These are phyloP conservation scores for Kandelia obovata DNA, from an alignment of 345 rosid species.

Conservation along the genomic window DNA sequence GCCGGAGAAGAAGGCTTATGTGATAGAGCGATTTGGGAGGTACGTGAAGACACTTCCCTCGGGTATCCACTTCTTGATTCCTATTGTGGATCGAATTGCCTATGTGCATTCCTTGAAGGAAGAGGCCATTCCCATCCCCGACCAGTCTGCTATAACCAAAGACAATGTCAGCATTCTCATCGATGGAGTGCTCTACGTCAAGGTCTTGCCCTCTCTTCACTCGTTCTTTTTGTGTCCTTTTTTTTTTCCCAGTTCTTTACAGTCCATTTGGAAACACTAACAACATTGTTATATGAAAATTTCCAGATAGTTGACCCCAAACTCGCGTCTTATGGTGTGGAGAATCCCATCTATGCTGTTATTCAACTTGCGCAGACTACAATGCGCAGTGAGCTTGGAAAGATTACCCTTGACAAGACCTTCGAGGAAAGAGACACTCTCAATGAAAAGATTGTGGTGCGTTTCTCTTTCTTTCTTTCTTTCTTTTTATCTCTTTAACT, in stretches of 20 bases:
- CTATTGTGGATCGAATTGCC: constrained; percentile 83
- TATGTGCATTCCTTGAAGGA: constrained; percentile 97
- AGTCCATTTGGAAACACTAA: no score
- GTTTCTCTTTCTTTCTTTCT: constrained; percentile 13
- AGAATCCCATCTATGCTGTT: constrained; percentile 86
- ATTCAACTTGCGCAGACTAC: constrained; percentile 93
- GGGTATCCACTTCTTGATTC: constrained; percentile 83
- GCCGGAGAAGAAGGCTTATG: constrained; percentile 84
- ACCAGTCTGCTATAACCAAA: constrained; percentile 86
- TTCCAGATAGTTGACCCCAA: constrained; percentile 81
- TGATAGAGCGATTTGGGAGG: constrained; percentile 86
- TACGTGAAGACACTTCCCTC: constrained; percentile 71
- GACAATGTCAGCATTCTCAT: constrained; percentile 94
- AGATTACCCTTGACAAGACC: constrained; percentile 94
- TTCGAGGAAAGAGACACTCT: constrained; percentile 93
- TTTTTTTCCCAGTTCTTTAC: not conserved
- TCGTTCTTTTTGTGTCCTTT: no score
- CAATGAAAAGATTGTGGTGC: constrained; percentile 88
- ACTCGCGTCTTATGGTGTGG: constrained; percentile 90
- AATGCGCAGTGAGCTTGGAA: constrained; percentile 97
- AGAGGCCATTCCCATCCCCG: constrained; percentile 87
- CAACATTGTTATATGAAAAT: not conserved
- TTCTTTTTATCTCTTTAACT: no score
- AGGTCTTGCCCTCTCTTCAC: constrained; percentile 34
- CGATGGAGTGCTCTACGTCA: constrained; percentile 87